Conservation (phyloP, 306 rosid species). For the Casuarina cunninghamiana region DNA sequence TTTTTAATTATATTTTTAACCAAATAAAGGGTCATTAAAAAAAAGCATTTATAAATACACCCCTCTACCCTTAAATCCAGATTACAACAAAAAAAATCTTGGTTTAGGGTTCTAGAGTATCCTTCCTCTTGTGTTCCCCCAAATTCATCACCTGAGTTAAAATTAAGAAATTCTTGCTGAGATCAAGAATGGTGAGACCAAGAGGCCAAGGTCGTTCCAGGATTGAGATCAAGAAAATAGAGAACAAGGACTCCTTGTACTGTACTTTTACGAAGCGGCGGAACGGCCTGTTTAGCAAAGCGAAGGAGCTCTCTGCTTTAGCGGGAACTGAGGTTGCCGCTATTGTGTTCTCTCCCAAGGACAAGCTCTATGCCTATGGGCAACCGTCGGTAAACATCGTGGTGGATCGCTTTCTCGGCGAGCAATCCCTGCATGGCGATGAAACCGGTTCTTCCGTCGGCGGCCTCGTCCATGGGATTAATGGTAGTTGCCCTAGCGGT, state of each 20-base stretch:
- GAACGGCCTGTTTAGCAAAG: background rate
- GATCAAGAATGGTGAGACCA: background rate
- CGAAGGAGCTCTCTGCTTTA: background rate
- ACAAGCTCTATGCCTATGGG: background rate
- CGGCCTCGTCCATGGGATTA: too few species aligned
- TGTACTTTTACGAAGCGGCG: background rate
- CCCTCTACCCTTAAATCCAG: too few species aligned
- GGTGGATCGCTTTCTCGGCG: background rate
- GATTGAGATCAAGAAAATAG: background rate
- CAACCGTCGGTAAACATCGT: background rate
- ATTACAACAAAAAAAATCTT: too few species aligned
- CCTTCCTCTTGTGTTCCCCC: too few species aligned
- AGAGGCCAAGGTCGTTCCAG: background rate
- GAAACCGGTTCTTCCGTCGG: too few species aligned
- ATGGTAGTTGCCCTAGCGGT: too few species aligned
- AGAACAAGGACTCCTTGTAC: background rate
- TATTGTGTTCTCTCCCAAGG: background rate
- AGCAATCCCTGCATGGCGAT: background rate
- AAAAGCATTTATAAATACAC: too few species aligned
- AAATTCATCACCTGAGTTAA: too few species aligned
- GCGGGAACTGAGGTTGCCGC: background rate
- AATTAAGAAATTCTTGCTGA: too few species aligned
- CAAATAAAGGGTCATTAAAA: too few species aligned
- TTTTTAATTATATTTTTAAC: too few species aligned
- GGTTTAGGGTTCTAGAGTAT: too few species aligned